Percentiles rank a stretch among this genome's conserved stretches.
phyloP scores from a whole-genome alignment of 768 basidiomycete species.

The Trametes villosa region DNA sequence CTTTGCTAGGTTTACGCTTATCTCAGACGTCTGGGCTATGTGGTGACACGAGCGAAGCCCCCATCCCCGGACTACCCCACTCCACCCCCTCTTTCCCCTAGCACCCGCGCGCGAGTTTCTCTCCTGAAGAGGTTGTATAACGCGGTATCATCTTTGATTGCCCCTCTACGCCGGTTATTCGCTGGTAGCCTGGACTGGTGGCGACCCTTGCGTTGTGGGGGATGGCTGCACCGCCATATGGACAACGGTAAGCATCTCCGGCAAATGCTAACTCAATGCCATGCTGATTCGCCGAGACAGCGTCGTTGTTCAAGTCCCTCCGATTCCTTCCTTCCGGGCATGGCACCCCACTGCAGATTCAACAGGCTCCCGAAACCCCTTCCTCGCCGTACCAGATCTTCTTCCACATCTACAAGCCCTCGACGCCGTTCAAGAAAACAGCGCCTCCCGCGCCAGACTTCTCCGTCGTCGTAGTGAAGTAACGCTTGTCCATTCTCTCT shows the following conservation, averaged over 20 bases:
- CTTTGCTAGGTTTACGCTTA: constrained; percentile 82
- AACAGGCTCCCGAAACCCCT: constrained; percentile 22
- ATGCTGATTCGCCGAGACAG: constrained; percentile 42
- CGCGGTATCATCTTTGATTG: constrained; percentile 36
- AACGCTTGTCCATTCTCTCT: constrained; percentile 24
- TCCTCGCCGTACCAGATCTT: constrained; percentile 78
- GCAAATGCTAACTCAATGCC: constrained; percentile 5
- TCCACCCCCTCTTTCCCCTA: constrained; percentile 43
- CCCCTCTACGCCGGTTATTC: constrained; percentile 37
- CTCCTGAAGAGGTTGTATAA: constrained; percentile 41
- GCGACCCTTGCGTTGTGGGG: constrained; percentile 56
- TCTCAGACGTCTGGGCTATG: constrained; percentile 89
- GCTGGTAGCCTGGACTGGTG: constrained; percentile 60
- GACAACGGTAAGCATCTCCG: constrained; percentile 50
- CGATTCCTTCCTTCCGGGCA: constrained; percentile 77
- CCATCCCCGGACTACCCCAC: constrained; percentile 58
- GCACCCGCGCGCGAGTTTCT: constrained; percentile 27
- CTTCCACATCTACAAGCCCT: constrained; percentile 91
- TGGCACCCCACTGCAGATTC: constrained; percentile 46
- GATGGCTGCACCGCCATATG: constrained; percentile 54
- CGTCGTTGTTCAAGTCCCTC: constrained; percentile 66
- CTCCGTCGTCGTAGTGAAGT: constrained; percentile 86
- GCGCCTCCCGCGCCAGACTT: constrained; percentile 83
- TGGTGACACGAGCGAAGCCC: constrained; percentile 74
- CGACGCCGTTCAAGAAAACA: constrained; percentile 80